Percentiles rank a stretch among this genome's conserved stretches.
Conservation (phyloP, 2,329 filamentous ascomycete genomes). For the Alternaria burnsii region DNA sequence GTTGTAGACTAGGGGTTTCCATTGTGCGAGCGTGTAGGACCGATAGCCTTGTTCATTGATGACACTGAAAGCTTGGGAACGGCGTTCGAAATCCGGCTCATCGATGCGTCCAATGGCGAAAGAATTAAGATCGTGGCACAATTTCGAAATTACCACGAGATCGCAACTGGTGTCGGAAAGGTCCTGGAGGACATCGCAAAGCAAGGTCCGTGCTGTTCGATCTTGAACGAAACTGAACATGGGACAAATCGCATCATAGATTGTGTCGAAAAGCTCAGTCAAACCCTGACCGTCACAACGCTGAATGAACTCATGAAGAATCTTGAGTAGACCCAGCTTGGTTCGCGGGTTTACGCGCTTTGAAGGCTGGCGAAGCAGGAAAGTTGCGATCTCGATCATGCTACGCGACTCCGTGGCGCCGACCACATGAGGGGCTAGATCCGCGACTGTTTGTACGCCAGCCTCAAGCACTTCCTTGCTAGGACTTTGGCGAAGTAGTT, state of each 20-base stretch:
- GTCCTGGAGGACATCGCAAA: slow-evolving; percentile 76
- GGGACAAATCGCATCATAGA: slow-evolving; percentile 78
- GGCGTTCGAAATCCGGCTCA: slow-evolving; percentile 86
- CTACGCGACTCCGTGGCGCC: slow-evolving; percentile 70
- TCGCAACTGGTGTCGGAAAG: slow-evolving; percentile 72
- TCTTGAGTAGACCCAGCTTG: slow-evolving; percentile 81
- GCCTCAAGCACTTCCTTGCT: slow-evolving; percentile 80
- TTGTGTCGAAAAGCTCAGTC: slow-evolving; percentile 65
- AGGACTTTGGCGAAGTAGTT: slow-evolving; percentile 64
- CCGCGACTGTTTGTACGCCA: slow-evolving; percentile 80
- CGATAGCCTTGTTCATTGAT: slow-evolving; percentile 71
- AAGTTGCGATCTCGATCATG: slow-evolving; percentile 80
- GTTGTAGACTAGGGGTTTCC: slow-evolving; percentile 89
- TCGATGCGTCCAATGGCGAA: slow-evolving; percentile 76
- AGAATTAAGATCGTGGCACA: slow-evolving; percentile 84
- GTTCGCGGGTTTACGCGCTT: slow-evolving; percentile 82
- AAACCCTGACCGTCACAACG: slow-evolving; percentile 67
- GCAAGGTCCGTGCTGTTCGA: slow-evolving; percentile 73
- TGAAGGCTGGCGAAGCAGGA: slow-evolving; percentile 84
- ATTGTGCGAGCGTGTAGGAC: slow-evolving; percentile 74
- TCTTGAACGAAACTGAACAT: slow-evolving; percentile 94
- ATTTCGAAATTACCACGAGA: slow-evolving; percentile 68
- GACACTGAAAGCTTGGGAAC: slow-evolving; percentile 76
- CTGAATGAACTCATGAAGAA: slow-evolving; percentile 81
- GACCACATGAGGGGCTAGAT: slow-evolving; percentile 62